Evolutionary conservation across 2,329 filamentous ascomycete species (phyloP), one percentile per base, ranked within the genome.

Genomic region (Hortaea werneckii): DNA sequence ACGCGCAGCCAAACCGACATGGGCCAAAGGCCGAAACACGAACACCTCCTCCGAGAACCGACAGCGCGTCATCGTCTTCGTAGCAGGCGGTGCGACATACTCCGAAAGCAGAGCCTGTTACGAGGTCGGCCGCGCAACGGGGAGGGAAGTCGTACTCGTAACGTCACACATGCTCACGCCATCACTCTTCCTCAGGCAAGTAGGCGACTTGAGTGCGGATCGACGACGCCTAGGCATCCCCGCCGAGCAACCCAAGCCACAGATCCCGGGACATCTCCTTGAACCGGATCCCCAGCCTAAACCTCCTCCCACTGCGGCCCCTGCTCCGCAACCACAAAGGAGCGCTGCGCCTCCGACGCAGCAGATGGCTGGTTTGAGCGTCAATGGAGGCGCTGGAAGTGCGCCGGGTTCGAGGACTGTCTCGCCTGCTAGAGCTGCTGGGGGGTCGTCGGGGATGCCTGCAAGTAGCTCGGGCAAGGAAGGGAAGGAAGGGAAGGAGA

Each of bases 111-210:
- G 92, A 28, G 77, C 82, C 9, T 98, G 92, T 68, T 96, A 96
- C 63, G 87, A 95, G 58, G 71, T 90, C 27, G 83, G 86, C 2
- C 76, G 81, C 43, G 71, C 80, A 41, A 80, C 80, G 40, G 80
- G 79, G 43, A 80, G 84, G 53, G 92, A 98, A 56, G 72, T 96
- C n/a, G 86, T 94, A 62, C 77, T 98, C 5, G 79, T 83, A 12
- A 92, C 87, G 0, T 89, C 85, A 26, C 92, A 98, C 62, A 95
- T 98, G 89, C 72, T 94, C 40, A 92, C 82, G 0, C 90, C 92
- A 0, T 72, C 79, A 37, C 73, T 94, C 13, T 98, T 89, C 63
- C 67, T 95, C 30, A 80, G 85, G 35, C 89, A 96, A 63, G 69
- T 95, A 1, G 78, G 80, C 12, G 88, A 95, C 59, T 73, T 96